Conservation (phyloP, 2,329 filamentous ascomycete genomes). For the Pseudogymnoascus sp. region DNA sequence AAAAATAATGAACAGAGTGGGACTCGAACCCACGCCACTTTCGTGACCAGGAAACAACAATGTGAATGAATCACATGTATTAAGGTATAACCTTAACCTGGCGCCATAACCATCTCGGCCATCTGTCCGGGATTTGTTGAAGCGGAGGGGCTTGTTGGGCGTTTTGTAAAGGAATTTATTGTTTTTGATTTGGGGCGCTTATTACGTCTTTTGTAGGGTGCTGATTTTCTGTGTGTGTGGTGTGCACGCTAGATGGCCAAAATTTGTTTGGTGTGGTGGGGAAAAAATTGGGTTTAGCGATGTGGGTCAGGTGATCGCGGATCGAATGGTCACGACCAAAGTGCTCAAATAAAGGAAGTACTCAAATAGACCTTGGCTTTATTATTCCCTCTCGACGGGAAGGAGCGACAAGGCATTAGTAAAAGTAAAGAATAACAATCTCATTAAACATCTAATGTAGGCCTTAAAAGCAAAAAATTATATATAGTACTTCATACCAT, state of each 20-base stretch:
- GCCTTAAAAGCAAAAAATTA: too few species aligned
- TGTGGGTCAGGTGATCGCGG: background rate
- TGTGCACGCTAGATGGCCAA: too few species aligned
- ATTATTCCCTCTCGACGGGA: background rate
- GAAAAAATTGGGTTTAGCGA: background rate
- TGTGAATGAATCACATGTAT: background rate
- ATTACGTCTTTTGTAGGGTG: background rate
- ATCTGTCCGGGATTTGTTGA: background rate
- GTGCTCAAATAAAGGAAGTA: background rate
- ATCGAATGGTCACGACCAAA: background rate
- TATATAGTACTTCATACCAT: too few species aligned
- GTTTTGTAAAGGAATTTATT: too few species aligned
- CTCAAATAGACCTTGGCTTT: background rate
- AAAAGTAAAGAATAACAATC: too few species aligned
- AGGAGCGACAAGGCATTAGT: background rate
- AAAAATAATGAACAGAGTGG: conserved; percentile 31
- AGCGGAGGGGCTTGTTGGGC: too few species aligned
- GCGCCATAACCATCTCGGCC: background rate
- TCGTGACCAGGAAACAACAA: conserved; percentile 31
- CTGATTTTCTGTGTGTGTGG: background rate
- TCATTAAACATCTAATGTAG: too few species aligned
- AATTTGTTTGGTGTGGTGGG: background rate
- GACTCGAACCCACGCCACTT: conserved; percentile 35
- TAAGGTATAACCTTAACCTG: background rate
- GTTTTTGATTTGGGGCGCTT: background rate